Evolutionary conservation across 108 stramenopile genomes (phyloP).

Genomic region (Cyclotella kingstonii): DNA sequence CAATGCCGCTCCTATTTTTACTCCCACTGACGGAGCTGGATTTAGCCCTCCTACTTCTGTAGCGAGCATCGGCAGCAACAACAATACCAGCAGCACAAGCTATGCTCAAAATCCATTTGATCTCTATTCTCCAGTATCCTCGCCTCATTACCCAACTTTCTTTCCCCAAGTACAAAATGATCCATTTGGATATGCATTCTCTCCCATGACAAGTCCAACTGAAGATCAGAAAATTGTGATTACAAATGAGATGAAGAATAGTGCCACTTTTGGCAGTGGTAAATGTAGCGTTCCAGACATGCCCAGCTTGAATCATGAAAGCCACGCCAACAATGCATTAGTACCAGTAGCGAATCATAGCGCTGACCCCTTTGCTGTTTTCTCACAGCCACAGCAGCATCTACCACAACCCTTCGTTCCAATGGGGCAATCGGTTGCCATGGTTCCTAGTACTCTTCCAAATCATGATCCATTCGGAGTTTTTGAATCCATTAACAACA

Average conservation of each 20-base stretch:
- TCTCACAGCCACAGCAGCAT: not conserved
- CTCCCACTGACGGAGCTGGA: too few species aligned
- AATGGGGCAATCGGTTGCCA: slow-evolving; percentile 1
- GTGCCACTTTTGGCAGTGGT: not conserved
- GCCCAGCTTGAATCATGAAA: not conserved
- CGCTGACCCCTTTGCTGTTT: slow-evolving; percentile 3
- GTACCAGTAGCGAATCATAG: not conserved
- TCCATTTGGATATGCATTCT: slow-evolving; percentile 39
- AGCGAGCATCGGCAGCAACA: not conserved
- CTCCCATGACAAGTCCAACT: slow-evolving; percentile 25
- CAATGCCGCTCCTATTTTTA: too few species aligned
- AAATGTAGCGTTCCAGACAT: not conserved
- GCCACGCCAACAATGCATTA: slow-evolving; percentile 1
- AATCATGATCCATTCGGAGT: slow-evolving; percentile 42
- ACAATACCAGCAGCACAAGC: slow-evolving; percentile 1
- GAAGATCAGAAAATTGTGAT: not conserved
- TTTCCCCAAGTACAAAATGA: slow-evolving; percentile 4
- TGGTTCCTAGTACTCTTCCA: slow-evolving; percentile 18
- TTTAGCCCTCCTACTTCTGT: too few species aligned
- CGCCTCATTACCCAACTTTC: not conserved
- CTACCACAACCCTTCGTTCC: not conserved
- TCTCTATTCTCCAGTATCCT: not conserved
- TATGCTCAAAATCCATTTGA: slow-evolving; percentile 5
- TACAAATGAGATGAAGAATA: not conserved
- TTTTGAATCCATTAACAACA: slow-evolving; percentile 1